phyloP scores from a whole-genome alignment of 2,329 filamentous ascomycete species.

The Talaromyces sp. region DNA sequence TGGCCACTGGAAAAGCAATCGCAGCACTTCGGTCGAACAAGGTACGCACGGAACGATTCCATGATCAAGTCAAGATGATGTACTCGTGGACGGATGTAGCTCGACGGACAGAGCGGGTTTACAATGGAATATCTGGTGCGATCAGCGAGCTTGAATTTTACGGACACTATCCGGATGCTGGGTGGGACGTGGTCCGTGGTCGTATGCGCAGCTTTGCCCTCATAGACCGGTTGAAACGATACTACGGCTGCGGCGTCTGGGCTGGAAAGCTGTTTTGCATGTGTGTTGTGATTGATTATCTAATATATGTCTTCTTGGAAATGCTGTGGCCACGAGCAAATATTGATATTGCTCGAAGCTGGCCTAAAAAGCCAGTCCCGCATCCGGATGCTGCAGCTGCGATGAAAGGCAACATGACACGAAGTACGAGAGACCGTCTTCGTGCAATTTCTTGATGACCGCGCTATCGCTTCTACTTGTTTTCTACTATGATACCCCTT shows the following conservation, averaged over 20 bases:
- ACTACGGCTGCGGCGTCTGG: constrained; percentile 98
- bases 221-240: constrained; percentile 90
- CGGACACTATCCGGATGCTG: constrained; percentile 66
- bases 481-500: constrained; percentile 7
- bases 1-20: constrained; percentile 85
- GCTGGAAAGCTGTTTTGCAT: constrained; percentile 95
- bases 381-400: constrained; percentile 14
- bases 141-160: constrained; percentile 85
- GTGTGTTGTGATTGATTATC: constrained; percentile 88
- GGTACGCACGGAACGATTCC: constrained; percentile 87
- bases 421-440: constrained; percentile 12
- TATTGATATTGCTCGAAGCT: constrained; percentile 86
- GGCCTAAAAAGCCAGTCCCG: constrained; percentile 67
- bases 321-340: constrained; percentile 76
- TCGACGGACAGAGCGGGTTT: constrained; percentile 87
- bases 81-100: constrained; percentile 98
- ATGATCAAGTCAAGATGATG: constrained; percentile 97
- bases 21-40: constrained; percentile 77
- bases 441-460: constrained; percentile 6
- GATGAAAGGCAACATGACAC: constrained; percentile 10
- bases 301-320: constrained; percentile 84
- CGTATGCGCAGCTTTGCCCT: constrained; percentile 81
- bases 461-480: background rate
- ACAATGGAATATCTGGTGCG: constrained; percentile 85
- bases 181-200: constrained; percentile 67